Evolutionary conservation across 148 eudicot genomes (phyloP).

Genomic region (Simmondsia chinensis): DNA sequence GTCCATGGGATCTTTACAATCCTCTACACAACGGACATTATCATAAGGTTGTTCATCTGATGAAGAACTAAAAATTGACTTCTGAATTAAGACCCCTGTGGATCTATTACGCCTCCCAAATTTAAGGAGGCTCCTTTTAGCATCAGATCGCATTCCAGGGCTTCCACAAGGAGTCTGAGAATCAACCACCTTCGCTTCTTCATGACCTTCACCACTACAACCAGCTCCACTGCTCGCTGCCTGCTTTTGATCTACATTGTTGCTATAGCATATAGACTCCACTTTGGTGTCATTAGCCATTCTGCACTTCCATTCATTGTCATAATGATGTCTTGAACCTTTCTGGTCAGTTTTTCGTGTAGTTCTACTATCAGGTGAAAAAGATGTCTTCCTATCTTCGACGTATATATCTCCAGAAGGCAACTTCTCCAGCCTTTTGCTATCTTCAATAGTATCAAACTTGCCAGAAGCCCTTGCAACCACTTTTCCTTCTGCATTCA

Average conservation of each 20-base stretch:
- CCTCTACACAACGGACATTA: conserved; percentile 4
- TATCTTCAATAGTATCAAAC: conserved; percentile 17
- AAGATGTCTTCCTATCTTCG: conserved; percentile 1
- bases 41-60: conserved; percentile 6
- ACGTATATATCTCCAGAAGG: conserved; percentile 7
- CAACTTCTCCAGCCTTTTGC: conserved; percentile 14
- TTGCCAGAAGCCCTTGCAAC: conserved; percentile 14
- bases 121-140: conserved; percentile 4
- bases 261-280: conserved; percentile 6
- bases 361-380: conserved; percentile 4
- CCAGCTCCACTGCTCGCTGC: conserved; percentile 6
- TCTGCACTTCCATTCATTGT: conserved; percentile 19
- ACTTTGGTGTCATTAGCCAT: conserved; percentile 15
- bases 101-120: conserved; percentile 3
- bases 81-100: conserved; percentile 1
- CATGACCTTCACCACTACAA: conserved; percentile 5
- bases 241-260: conserved; percentile 7
- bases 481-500: conserved; percentile 20
- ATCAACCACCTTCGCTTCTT: conserved; percentile 12
- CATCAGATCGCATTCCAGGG: conserved; percentile 2
- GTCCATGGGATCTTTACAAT: conserved; percentile 6
- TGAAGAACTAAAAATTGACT: conserved; percentile 5
- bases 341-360: conserved; percentile 9
- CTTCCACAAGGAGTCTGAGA: conserved; percentile 6
- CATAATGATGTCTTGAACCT: conserved; percentile 23